Base-by-base conservation (phyloP, 768 basidiomycete species). In the Boletus rubroflammeus region DNA sequence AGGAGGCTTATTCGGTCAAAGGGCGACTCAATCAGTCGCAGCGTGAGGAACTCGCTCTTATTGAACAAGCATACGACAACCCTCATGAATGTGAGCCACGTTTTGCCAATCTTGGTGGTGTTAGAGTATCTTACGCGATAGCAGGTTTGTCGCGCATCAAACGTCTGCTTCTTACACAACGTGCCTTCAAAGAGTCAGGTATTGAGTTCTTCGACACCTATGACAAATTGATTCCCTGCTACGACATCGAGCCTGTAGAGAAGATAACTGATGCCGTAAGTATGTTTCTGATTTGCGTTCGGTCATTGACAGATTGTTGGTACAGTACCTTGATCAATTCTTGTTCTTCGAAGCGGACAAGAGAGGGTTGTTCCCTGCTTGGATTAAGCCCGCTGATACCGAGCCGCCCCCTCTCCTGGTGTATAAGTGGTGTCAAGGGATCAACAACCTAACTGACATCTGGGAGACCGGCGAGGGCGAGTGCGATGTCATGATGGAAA, bases 371-470 rank as follows among this genome's bases (percentile, higher is more conserved):
- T 98, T 98, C 86, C 97, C 97, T 11, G 85, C 93, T 1, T 99
- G 97, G 96, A 97, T 99, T 71, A 99, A 98, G 75, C 97, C 97
- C 25, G 90, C 93, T 47, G 94, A 98, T 64, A 95, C 93, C 0
- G 96, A 98, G 66, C 96, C 96, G 3, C 94, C 96, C 0, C 96
- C 96, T 3, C 81, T 98, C 15, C 84, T 98, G 31, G 95, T 98
- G 31, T 98, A 98, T 78, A 98, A 98, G 80, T 98, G 96, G 96
- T 96, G 94, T 67, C 96, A 98, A 75, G 97, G 97, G 39, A 95
- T 98, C 79, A 98, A 98, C 75, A 99, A 99, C 72, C 71, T 98
- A 69, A 94, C 90, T 3, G 96, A 99, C 55, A 85, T 99, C 38
- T 99, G 97, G 97, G 97, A 98, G 74, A 98, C 95, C 1, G 83